Evolutionary conservation across 2,329 filamentous ascomycete species (phyloP).

Genomic region (Parasarocladium wereldwijsianum): DNA sequence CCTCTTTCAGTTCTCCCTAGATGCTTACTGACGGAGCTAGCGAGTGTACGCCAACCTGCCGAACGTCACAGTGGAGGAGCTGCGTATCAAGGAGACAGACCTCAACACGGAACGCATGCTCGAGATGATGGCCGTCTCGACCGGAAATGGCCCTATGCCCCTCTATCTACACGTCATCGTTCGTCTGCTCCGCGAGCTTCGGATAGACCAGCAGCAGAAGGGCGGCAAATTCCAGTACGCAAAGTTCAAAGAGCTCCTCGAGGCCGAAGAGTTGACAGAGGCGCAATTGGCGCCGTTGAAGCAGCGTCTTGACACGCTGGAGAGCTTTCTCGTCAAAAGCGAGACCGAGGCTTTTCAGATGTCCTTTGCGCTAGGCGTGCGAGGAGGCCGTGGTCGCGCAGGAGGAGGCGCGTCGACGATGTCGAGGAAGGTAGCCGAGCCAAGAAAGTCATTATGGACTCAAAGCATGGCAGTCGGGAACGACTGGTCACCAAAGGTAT

Average conservation of each 20-base stretch:
- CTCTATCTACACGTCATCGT: conserved; percentile 43
- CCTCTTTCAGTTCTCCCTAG: neutral
- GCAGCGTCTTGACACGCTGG: conserved; percentile 27
- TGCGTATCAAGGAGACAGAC: conserved; percentile 34
- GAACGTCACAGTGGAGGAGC: conserved; percentile 30
- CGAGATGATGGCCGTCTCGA: conserved; percentile 41
- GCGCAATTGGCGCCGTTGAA: conserved; percentile 38
- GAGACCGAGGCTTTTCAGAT: conserved; percentile 8
- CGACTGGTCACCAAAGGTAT: conserved; percentile 10
- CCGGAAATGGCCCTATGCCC: conserved; percentile 29
- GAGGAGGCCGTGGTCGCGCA: no score
- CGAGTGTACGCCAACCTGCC: conserved; percentile 24
- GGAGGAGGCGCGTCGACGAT: no score
- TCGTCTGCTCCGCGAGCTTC: conserved; percentile 41
- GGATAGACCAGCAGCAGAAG: conserved; percentile 25
- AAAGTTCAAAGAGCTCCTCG: conserved; percentile 23
- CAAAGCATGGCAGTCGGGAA: no score
- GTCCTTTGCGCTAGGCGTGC: no score
- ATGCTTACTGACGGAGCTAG: conserved; percentile 11
- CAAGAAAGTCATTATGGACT: no score
- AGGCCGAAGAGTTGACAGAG: conserved; percentile 21
- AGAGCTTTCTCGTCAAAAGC: conserved; percentile 34
- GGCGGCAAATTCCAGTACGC: conserved; percentile 31
- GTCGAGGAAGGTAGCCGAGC: neutral
- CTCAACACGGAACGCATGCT: conserved; percentile 44